A percentile compares a stretch with the other conserved stretches of the same genome.
phyloP scores from a whole-genome alignment of 2,329 filamentous ascomycete species.

The Diaporthe capsici region DNA sequence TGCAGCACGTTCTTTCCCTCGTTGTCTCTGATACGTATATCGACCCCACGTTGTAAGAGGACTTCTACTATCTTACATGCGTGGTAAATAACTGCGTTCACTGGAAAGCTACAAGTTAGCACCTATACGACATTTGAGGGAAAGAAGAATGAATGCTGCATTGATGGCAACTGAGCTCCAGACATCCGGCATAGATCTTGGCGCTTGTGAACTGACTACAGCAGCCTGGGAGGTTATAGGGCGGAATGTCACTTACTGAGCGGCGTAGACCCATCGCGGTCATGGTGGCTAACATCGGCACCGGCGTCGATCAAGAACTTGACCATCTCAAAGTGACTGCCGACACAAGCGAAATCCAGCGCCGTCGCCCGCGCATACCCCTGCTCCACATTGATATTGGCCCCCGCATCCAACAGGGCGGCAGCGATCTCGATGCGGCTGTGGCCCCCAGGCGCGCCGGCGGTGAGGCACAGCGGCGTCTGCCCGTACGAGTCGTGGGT shows the following conservation, averaged over 20 bases:
- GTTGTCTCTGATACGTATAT: not conserved
- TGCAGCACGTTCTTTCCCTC: slow-evolving; percentile 8
- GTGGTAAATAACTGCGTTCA: slow-evolving; percentile 25
- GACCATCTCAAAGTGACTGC: not conserved
- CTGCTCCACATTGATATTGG: slow-evolving; percentile 7
- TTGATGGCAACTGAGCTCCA: not conserved
- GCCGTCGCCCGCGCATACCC: not conserved
- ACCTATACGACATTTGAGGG: not conserved
- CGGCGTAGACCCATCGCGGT: slow-evolving; percentile 24
- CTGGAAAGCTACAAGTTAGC: not conserved
- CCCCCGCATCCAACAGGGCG: not conserved
- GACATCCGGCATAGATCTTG: too few relatives aligned
- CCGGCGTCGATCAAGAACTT: not conserved
- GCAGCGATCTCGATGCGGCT: slow-evolving; percentile 7
- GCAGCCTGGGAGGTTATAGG: not conserved
- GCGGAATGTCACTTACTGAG: slow-evolving; percentile 7
- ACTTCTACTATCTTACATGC: not conserved
- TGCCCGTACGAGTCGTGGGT: slow-evolving; percentile 13
- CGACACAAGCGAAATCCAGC: not conserved
- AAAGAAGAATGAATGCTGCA: not conserved
- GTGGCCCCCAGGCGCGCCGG: not conserved
- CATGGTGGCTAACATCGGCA: not conserved
- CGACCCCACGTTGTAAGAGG: not conserved
- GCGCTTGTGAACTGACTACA: not conserved
- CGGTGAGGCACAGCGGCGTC: slow-evolving; percentile 9